phyloP scores from a whole-genome alignment of 805 yeast genomes.

The Saccharomycopsis schoenii region DNA sequence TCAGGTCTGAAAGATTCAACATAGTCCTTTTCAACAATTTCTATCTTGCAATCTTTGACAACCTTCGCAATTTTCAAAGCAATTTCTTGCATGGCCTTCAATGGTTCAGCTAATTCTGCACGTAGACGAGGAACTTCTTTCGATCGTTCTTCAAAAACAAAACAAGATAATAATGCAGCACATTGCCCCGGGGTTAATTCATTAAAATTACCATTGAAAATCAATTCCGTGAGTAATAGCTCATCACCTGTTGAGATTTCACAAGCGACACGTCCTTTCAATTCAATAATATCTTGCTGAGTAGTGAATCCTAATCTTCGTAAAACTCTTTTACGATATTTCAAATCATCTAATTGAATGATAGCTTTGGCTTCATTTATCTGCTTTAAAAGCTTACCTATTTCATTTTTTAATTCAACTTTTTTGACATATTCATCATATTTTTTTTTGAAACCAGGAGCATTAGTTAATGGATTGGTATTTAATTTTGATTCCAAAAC shows the following conservation, averaged over 20 bases:
- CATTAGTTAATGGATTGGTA: constrained; percentile 57
- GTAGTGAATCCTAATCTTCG: constrained; percentile 88
- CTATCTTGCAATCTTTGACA: constrained; percentile 82
- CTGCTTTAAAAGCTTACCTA: constrained; percentile 50
- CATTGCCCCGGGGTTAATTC: constrained; percentile 83
- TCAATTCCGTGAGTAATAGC: constrained; percentile 75
- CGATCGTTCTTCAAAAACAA: constrained; percentile 93
- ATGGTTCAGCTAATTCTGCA: constrained; percentile 88
- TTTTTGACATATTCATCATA: constrained; percentile 60
- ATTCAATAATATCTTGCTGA: constrained; percentile 79
- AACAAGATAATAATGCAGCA: constrained; percentile 86
- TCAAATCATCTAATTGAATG: constrained; percentile 87
- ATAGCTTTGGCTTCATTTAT: constrained; percentile 82
- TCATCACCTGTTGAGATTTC: constrained; percentile 89
- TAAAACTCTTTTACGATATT: constrained; percentile 84
- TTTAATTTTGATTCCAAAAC: constrained; percentile 68
- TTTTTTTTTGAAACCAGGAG: constrained; percentile 49
- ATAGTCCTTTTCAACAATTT: constrained; percentile 83
- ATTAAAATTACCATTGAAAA: constrained; percentile 91
- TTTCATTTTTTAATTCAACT: constrained; percentile 47
- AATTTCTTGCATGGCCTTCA: constrained; percentile 79
- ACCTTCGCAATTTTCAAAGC: constrained; percentile 86
- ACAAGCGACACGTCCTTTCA: constrained; percentile 96
- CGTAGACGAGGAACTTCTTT: constrained; percentile 78
- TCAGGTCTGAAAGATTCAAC: constrained; percentile 87